Evolutionary conservation across 2,329 filamentous ascomycete genomes (phyloP).

Genomic region (Diaporthe ilicicola): DNA sequence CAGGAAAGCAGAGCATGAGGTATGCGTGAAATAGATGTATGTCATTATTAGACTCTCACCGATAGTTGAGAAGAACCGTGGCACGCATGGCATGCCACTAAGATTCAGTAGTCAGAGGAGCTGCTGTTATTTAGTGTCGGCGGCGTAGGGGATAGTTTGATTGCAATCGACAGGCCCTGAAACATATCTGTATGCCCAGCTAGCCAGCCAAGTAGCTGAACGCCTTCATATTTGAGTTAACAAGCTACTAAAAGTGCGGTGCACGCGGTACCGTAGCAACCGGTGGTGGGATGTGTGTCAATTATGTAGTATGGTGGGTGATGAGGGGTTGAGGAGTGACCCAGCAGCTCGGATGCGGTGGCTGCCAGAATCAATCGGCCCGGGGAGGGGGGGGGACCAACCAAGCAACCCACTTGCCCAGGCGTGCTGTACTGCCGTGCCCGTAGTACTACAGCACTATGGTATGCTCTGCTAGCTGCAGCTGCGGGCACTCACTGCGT

Average conservation of each 20-base stretch:
- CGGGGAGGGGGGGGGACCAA: conserved; percentile 10
- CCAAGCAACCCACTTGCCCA: background rate
- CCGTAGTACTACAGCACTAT: no score
- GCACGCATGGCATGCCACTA: background rate
- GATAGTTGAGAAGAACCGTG: background rate
- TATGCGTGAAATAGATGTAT: no score
- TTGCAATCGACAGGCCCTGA: conserved; percentile 21
- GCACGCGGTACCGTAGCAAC: conserved; percentile 6
- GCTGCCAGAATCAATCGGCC: conserved; percentile 11
- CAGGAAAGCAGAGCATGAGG: no score
- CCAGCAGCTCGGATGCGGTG: conserved; percentile 10
- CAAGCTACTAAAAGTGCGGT: background rate
- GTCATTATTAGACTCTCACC: no score
- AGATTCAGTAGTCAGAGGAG: background rate
- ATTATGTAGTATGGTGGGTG: background rate
- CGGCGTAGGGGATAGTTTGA: background rate
- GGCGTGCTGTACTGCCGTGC: no score
- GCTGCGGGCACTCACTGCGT: background rate
- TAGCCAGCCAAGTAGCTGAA: no score
- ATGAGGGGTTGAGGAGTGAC: background rate
- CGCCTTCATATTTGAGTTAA: no score
- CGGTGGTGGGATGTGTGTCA: background rate
- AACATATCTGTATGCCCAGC: background rate
- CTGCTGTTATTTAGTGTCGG: background rate
- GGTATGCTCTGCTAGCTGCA: background rate